Base-by-base conservation (phyloP, 2,329 filamentous ascomycete genomes). In the Waltergamsia citrina region DNA sequence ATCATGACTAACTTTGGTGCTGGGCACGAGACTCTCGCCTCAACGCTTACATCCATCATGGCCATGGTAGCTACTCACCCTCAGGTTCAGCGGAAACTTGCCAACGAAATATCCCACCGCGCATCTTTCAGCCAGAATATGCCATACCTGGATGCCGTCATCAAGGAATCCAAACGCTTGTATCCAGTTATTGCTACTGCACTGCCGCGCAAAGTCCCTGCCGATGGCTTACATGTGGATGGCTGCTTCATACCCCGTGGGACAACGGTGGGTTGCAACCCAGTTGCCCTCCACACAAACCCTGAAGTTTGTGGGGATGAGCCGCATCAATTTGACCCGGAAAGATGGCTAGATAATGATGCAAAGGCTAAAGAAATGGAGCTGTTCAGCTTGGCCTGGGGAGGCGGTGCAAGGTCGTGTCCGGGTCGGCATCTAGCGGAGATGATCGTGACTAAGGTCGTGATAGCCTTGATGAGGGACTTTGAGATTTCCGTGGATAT, bases 1-100 rank as follows among this genome's bases (percentile, higher is more conserved):
- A 66, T 65, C 3, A 54, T 70, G 3, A 71, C 69, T 3, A 73
- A 73, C 40, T 72, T 73, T 41, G 69, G 69, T 9, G 69, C 69
- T 2, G 69, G 69, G 0, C 69, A 73, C 38, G 69, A 73, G 43
- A 73, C 69, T 1, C 59, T 71, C 53, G 66, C 65, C 9, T 68
- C 68, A 1, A 68, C 69, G 0, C 44, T 73, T 6, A 71, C 67
- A 1, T 62, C 69, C 4, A 52, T 60, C 16, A 45, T 74, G 30
- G 52, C 63, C 30, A 60, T 69, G 56, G 53, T 74, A 17, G 65
- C 57, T 2, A 57, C 58, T 0, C 54, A 65, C 20, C 25, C 43
- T 0, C 42, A 47, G 0, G 48, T 58, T 1, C 59, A 63, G 27
- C 17, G 36, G 1, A 48, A 41, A 3, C 52, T 66, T 0, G 39